Conservation (phyloP, 495 filamentous ascomycete species). For the Neurospora sublineolata region DNA sequence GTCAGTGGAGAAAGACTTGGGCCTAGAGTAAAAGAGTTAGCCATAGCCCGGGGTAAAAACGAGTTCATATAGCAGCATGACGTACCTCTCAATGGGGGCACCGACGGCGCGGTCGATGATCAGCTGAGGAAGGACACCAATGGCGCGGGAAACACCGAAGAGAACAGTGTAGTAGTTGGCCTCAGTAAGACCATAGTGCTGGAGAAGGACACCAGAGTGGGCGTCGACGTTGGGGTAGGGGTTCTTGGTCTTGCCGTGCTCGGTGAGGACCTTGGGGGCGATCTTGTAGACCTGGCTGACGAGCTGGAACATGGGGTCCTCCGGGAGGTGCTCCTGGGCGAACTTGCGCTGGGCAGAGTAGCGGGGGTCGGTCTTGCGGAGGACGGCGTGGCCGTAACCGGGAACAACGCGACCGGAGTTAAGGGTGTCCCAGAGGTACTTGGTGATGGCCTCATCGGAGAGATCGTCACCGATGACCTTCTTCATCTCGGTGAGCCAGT, state of each 20-base stretch:
- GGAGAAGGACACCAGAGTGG: slow-evolving; percentile 95
- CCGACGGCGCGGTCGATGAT: slow-evolving; percentile 99
- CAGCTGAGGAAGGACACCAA: slow-evolving; percentile 95
- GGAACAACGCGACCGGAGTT: slow-evolving; percentile 93
- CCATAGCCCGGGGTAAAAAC: background rate
- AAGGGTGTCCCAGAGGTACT: slow-evolving; percentile 96
- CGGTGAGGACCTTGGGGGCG: slow-evolving; percentile 89
- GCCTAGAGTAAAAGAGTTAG: slow-evolving; percentile 38
- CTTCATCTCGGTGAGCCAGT: slow-evolving; percentile 99
- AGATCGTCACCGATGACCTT: slow-evolving; percentile 83
- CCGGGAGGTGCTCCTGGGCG: slow-evolving; percentile 74
- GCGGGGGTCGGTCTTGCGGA: slow-evolving; percentile 98
- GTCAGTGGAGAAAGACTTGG: slow-evolving; percentile 95
- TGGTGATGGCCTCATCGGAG: slow-evolving; percentile 86
- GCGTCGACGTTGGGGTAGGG: slow-evolving; percentile 35
- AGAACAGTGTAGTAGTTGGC: slow-evolving; percentile 99
- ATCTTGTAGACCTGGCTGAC: slow-evolving; percentile 99
- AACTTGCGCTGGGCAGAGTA: slow-evolving; percentile 97
- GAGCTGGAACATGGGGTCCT: slow-evolving; percentile 98
- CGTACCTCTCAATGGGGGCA: slow-evolving; percentile 58
- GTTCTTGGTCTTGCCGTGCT: slow-evolving; percentile 99
- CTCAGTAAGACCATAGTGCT: slow-evolving; percentile 98
- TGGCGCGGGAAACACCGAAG: slow-evolving; percentile 94
- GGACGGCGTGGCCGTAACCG: slow-evolving; percentile 95
- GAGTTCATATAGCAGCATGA: background rate